Evolutionary conservation across 163 green algal species (phyloP).

Genomic region (Scenedesmus sp.): DNA sequence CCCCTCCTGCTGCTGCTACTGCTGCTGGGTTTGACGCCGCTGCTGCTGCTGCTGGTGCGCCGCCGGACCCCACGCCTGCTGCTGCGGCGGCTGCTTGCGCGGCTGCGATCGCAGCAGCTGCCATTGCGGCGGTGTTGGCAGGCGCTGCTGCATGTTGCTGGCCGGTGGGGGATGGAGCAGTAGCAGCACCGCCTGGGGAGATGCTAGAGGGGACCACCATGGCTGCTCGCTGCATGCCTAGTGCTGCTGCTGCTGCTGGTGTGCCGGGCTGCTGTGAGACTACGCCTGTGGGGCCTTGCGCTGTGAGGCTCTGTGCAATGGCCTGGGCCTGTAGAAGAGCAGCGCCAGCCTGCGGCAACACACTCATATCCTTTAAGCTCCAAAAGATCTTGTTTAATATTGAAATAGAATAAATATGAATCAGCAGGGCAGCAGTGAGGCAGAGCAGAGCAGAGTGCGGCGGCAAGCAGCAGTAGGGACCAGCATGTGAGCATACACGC

Average conservation of each 20-base stretch:
- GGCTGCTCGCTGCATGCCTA: not conserved
- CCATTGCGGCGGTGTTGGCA: not conserved
- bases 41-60: not conserved
- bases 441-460: not conserved
- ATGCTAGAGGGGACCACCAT: not conserved
- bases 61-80: not conserved
- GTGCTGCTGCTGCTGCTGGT: not conserved
- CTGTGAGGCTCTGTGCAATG: not conserved
- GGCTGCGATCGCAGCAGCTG: not conserved
- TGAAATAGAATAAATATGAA: too few species aligned
- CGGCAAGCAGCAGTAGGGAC: not conserved
- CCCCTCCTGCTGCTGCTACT: not conserved
- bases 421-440: too few species aligned
- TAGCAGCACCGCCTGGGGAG: not conserved
- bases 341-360: not conserved
- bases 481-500: not conserved
- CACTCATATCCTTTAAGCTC: not conserved
- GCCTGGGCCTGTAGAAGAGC: not conserved
- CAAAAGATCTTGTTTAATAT: too few species aligned
- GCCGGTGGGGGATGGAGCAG: not conserved
- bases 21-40: not conserved
- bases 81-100: constrained; percentile 12
- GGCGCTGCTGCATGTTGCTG: not conserved
- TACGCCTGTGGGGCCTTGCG: not conserved
- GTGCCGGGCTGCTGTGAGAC: not conserved